Percentiles rank a stretch among this genome's conserved stretches.
phyloP scores from a whole-genome alignment of 768 basidiomycete species.

The Mrakia blollopis region DNA sequence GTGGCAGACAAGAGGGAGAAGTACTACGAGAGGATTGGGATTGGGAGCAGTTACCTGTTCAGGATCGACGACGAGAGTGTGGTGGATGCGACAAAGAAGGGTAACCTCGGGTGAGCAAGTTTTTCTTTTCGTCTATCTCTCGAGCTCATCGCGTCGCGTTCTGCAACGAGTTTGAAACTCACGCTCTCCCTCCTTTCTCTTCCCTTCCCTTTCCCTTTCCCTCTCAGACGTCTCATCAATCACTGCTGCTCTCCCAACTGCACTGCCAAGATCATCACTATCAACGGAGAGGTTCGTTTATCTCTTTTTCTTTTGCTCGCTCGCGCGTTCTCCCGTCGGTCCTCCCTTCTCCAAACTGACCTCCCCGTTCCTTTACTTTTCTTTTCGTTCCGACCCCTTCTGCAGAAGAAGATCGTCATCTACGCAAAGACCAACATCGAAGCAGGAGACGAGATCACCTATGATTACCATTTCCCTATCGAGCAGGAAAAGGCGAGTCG shows the following conservation, averaged over 20 bases:
- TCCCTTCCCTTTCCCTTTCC: not conserved
- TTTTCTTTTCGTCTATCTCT: not conserved
- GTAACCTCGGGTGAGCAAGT: slow-evolving; percentile 94
- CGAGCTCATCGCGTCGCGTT: no score
- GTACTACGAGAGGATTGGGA: slow-evolving; percentile 92
- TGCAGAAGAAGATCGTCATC: slow-evolving; percentile 92
- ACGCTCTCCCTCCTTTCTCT: not conserved
- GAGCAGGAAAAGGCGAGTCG: slow-evolving; percentile 74
- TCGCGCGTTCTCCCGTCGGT: not conserved
- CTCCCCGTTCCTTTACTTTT: not conserved
- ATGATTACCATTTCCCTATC: slow-evolving; percentile 99
- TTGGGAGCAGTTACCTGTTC: slow-evolving; percentile 96
- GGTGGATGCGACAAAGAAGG: slow-evolving; percentile 98
- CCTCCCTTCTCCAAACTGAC: not conserved
- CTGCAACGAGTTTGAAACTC: no score
- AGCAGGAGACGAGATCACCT: slow-evolving; percentile 95
- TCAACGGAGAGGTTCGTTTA: slow-evolving; percentile 46
- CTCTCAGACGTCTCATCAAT: slow-evolving; percentile 82
- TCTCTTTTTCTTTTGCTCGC: no score
- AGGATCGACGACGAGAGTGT: slow-evolving; percentile 96
- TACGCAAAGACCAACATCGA: slow-evolving; percentile 96
- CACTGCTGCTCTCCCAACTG: slow-evolving; percentile 88
- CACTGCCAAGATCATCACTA: slow-evolving; percentile 52
- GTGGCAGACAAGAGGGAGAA: slow-evolving; percentile 97
- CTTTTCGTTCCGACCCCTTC: not conserved